Evolutionary conservation across 805 yeast species (phyloP).

Genomic region (Metschnikowia anglica): DNA sequence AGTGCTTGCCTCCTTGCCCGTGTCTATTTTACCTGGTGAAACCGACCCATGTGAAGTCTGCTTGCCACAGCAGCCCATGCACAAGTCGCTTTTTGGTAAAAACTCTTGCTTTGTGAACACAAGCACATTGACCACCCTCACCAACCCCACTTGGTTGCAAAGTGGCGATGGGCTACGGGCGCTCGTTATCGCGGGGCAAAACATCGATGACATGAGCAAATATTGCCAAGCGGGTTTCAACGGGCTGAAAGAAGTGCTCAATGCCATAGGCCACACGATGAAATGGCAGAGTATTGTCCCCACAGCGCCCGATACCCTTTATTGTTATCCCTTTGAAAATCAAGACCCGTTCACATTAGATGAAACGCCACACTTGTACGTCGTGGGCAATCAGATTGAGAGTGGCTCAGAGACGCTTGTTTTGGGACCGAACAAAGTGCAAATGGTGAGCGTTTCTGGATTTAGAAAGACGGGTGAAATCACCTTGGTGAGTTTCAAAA

Average conservation of each 20-base stretch:
- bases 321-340: slow-evolving; percentile 79
- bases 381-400: slow-evolving; percentile 78
- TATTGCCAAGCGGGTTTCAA: slow-evolving; percentile 48
- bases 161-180: slow-evolving; percentile 51
- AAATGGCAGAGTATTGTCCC: slow-evolving; percentile 88
- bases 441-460: slow-evolving; percentile 67
- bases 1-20: slow-evolving; percentile 58
- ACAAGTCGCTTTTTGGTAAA: slow-evolving; percentile 62
- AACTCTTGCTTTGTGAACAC: slow-evolving; percentile 42
- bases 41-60: slow-evolving; percentile 82
- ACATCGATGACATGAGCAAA: slow-evolving; percentile 71
- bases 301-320: slow-evolving; percentile 93
- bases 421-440: slow-evolving; percentile 36
- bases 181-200: slow-evolving; percentile 83
- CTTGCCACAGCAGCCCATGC: slow-evolving; percentile 90
- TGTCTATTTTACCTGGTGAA: slow-evolving; percentile 80
- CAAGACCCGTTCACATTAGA: slow-evolving; percentile 78
- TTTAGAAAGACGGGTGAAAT: slow-evolving; percentile 65
- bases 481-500: slow-evolving; percentile 58
- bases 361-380: slow-evolving; percentile 82
- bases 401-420: slow-evolving; percentile 49
- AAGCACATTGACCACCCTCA: slow-evolving; percentile 19
- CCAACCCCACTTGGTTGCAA: slow-evolving; percentile 75
- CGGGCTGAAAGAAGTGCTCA: slow-evolving; percentile 8
- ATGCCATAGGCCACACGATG: slow-evolving; percentile 60